Base-by-base conservation (phyloP, 768 basidiomycete genomes). In the Tephrocybe sp. region DNA sequence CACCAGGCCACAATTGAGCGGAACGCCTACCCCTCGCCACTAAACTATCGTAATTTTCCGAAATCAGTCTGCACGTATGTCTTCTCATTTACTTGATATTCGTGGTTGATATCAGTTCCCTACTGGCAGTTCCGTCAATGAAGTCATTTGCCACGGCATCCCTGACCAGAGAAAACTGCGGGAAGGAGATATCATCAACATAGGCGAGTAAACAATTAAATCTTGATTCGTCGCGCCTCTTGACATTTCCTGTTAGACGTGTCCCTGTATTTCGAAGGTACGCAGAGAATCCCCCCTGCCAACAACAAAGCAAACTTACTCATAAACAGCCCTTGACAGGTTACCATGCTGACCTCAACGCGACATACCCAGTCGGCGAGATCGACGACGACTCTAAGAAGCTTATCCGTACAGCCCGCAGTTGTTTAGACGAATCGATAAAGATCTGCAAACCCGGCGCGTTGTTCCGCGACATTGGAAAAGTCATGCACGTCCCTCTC, bases 61-160 rank as follows among this genome's bases (percentile, higher is more conserved):
- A 98, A 98, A 75, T 98, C 94, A 25, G 82, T 96, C 30, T 99
- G 97, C 88, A 94, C 89, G 85, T 92, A 73, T 58, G 92, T 78
- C n/a, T 48, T 18, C 45, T 44, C 18, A 9, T 35, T 12, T 36
- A 22, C 39, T 16, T 38, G 16, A 35, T 43, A 24, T 41, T 39
- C 44, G 11, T 28, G 25, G 24, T 31, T 22, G 31, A 13, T 44
- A 19, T 48, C 40, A 39, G 44, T 26, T 28, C 18, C 32, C 41
- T 44, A 47, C 22, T 13, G 38, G 37, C 57, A 90, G 91, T 18
- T 94, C 92, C 34, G 70, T 98, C 19, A 99, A 99, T 66, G 96
- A 98, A 68, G 88, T 82, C 43, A 95, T 99, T 60, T 98, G 97
- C 67, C 97, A 99, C 66, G 97, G 96, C 49, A 95, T 96, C 54